These are phyloP conservation scores for Tricholoma hemisulphureum DNA, from an alignment of 768 basidiomycete species.

Conservation along the genomic window DNA sequence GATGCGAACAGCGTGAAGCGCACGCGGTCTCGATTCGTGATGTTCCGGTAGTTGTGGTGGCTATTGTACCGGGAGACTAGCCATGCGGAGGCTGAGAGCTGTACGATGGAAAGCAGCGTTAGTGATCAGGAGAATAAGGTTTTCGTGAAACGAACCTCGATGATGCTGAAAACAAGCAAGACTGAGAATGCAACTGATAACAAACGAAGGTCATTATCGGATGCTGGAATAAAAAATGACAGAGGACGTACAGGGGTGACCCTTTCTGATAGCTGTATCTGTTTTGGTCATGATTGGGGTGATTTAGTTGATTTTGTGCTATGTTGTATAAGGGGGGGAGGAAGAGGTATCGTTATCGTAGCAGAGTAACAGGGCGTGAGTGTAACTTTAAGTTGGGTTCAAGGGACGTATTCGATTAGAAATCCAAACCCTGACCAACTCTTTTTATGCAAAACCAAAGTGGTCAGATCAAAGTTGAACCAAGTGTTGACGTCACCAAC, in stretches of 20 bases:
- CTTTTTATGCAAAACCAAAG: not conserved
- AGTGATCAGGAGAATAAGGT: not conserved
- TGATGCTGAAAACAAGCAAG: conserved; percentile 59
- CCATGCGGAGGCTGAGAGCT: conserved; percentile 76
- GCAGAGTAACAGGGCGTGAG: not conserved
- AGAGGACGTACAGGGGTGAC: conserved; percentile 51
- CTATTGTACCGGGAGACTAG: conserved; percentile 60
- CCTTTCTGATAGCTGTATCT: conserved; percentile 39
- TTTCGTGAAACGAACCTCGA: conserved; percentile 51
- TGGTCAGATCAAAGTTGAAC: not conserved
- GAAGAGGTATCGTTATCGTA: not conserved
- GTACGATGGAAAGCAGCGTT: not conserved
- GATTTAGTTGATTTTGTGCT: not conserved
- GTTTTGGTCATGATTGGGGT: conserved; percentile 4
- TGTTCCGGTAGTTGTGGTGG: conserved; percentile 49
- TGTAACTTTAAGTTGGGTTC: no score
- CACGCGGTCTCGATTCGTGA: conserved; percentile 57
- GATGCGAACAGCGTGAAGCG: conserved; percentile 70
- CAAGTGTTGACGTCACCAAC: not conserved
- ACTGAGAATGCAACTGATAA: conserved; percentile 49
- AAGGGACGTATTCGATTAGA: not conserved
- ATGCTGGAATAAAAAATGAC: not conserved
- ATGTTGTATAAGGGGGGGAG: not conserved
- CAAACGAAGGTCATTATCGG: conserved; percentile 8
- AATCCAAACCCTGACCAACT: not conserved